Conservation (phyloP, 2,329 filamentous ascomycete species). For the Neofusicoccum umdonicola region DNA sequence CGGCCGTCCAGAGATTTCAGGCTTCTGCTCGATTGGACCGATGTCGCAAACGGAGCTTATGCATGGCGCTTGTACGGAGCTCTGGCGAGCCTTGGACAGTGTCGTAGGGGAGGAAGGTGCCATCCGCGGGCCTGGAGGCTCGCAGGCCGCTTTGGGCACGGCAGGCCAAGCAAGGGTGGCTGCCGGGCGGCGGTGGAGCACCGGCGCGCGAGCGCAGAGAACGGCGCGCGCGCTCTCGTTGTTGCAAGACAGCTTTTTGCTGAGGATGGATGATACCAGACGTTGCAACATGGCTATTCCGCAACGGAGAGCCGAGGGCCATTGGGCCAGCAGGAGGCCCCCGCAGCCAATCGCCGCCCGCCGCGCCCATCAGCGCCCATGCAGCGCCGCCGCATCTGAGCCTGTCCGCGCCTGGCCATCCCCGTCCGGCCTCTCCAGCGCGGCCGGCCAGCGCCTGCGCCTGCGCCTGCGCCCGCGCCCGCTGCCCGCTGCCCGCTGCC, state of each 20-base stretch:
- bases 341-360: background rate
- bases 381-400: background rate
- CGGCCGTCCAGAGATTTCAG: slow-evolving; percentile 30
- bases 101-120: slow-evolving; percentile 33
- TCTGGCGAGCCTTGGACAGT: background rate
- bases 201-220: background rate
- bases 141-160: background rate
- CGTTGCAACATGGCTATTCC: slow-evolving; percentile 17
- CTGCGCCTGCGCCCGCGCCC: no score
- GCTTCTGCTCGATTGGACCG: slow-evolving; percentile 32
- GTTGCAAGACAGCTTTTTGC: slow-evolving; percentile 9
- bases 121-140: slow-evolving; percentile 31
- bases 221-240: background rate
- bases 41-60: slow-evolving; percentile 38
- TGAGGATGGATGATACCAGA: slow-evolving; percentile 15
- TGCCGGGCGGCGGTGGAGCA: slow-evolving; percentile 4
- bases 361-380: background rate
- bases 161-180: slow-evolving; percentile 12
- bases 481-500: background rate
- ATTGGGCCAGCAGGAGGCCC: background rate
- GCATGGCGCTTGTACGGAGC: slow-evolving; percentile 39
- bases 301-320: slow-evolving; percentile 14
- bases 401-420: background rate
- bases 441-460: no score
- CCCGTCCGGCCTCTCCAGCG: background rate